A percentile compares a stretch with the other conserved stretches of the same genome.
Conservation (phyloP, 495 filamentous ascomycete genomes). For the Talaromyces ruber region DNA sequence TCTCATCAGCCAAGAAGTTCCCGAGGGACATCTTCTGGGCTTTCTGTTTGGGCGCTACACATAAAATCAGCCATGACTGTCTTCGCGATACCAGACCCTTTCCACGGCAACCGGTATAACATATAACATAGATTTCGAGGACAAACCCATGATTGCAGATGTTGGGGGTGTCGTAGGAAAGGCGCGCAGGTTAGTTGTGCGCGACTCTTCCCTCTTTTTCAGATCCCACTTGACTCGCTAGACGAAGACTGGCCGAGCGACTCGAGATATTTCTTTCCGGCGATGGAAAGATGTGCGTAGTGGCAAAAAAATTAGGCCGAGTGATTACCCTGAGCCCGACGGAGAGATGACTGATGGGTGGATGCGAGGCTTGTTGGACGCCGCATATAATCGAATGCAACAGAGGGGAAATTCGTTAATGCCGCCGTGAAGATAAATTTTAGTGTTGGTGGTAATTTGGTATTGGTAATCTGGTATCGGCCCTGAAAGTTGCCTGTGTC, state of each 20-base stretch:
- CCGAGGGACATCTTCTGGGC: slow-evolving; percentile 90
- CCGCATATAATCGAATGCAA: background rate
- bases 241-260: background rate
- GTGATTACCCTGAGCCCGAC: background rate
- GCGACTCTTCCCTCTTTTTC: slow-evolving; percentile 26
- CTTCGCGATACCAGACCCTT: background rate
- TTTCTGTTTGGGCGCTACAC: slow-evolving; percentile 80
- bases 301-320: background rate
- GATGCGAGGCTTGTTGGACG: background rate
- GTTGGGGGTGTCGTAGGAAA: slow-evolving; percentile 24
- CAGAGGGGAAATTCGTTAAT: slow-evolving; percentile 2
- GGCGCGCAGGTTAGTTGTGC: slow-evolving; percentile 37
- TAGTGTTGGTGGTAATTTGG: background rate
- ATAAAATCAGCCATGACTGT: slow-evolving; percentile 25
- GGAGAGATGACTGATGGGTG: background rate
- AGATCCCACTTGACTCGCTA: slow-evolving; percentile 4
- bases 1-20: slow-evolving; percentile 79
- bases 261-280: background rate
- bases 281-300: background rate
- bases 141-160: slow-evolving; percentile 85
- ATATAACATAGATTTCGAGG: background rate
- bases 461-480: background rate
- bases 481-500: background rate
- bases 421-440: slow-evolving; percentile 3
- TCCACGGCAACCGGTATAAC: slow-evolving; percentile 6